phyloP scores from a whole-genome alignment of 352 stramenopile genomes.

The Globisporangium alternatum region DNA sequence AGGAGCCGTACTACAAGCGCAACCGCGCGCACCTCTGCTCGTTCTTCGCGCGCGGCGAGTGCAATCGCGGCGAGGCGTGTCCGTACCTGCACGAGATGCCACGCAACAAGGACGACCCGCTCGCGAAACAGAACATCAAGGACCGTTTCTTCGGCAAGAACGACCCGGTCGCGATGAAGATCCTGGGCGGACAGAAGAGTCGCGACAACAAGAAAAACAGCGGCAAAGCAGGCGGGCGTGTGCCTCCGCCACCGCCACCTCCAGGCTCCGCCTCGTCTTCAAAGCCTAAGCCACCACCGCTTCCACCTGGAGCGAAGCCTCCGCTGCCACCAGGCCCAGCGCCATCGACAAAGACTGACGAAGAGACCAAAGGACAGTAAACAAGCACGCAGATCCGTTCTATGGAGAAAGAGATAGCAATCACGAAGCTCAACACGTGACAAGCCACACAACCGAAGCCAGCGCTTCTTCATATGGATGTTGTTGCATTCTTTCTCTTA shows the following conservation, averaged over 20 bases:
- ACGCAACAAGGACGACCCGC: conserved; percentile 88
- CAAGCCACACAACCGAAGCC: neutral
- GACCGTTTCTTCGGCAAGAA: conserved; percentile 94
- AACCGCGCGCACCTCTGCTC: conserved; percentile 92
- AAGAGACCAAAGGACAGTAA: conserved; percentile 27
- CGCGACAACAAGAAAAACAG: conserved; percentile 26
- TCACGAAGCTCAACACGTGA: neutral
- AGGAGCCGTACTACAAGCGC: conserved; percentile 90
- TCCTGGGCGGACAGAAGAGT: conserved; percentile 46
- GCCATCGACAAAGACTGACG: conserved; percentile 24
- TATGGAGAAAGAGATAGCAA: neutral
- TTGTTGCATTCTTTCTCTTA: neutral
- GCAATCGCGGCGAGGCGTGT: conserved; percentile 89
- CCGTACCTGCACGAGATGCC: conserved; percentile 96
- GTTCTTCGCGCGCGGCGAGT: conserved; percentile 95
- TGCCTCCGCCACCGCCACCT: conserved; percentile 29
- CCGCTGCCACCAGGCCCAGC: conserved; percentile 60
- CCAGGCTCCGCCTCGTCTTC: conserved; percentile 16
- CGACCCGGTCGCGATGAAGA: conserved; percentile 91
- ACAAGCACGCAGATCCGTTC: neutral
- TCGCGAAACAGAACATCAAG: conserved; percentile 96
- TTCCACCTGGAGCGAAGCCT: conserved; percentile 54
- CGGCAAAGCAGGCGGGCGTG: conserved; percentile 20
- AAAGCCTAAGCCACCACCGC: conserved; percentile 57
- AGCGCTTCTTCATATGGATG: neutral